These are phyloP conservation scores for Aspergillus versicolor DNA, from an alignment of 2,329 filamentous ascomycete species.

Conservation along the genomic window DNA sequence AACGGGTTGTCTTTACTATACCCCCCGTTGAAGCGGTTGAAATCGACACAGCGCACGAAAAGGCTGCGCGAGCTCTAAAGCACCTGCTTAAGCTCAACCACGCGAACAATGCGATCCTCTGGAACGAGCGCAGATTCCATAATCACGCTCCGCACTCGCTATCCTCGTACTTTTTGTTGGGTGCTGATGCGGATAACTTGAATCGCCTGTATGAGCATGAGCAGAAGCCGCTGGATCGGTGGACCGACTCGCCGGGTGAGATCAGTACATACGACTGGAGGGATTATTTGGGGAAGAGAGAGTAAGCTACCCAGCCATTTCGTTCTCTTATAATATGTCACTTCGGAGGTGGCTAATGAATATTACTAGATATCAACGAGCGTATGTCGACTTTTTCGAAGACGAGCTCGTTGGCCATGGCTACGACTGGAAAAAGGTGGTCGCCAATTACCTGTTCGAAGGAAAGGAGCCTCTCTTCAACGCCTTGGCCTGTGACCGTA, in stretches of 20 bases:
- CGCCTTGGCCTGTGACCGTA: constrained; percentile 75
- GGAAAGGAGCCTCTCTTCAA: constrained; percentile 74
- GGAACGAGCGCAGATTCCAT: constrained; percentile 70
- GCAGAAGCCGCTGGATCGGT: constrained; percentile 69
- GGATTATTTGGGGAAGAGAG: constrained; percentile 73
- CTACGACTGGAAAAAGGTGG: constrained; percentile 81
- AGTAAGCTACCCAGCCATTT: constrained; percentile 38
- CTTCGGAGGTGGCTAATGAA: not conserved
- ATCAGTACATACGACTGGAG: constrained; percentile 82
- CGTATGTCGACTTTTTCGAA: constrained; percentile 93
- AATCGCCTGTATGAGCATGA: constrained; percentile 79
- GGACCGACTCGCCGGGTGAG: constrained; percentile 82
- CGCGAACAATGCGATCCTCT: constrained; percentile 81
- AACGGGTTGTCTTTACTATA: constrained; percentile 45
- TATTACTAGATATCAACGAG: constrained; percentile 69
- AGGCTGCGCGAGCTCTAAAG: constrained; percentile 78
- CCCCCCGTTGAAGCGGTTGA: constrained; percentile 71
- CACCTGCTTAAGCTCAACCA: constrained; percentile 91
- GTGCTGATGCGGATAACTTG: constrained; percentile 70
- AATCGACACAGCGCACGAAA: constrained; percentile 77
- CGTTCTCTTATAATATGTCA: not conserved
- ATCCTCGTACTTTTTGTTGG: constrained; percentile 80
- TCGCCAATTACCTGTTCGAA: constrained; percentile 71
- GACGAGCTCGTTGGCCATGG: constrained; percentile 74
- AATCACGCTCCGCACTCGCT: constrained; percentile 84